Evolutionary conservation across 768 basidiomycete genomes (phyloP).

Genomic region (Boletellus emodensis): DNA sequence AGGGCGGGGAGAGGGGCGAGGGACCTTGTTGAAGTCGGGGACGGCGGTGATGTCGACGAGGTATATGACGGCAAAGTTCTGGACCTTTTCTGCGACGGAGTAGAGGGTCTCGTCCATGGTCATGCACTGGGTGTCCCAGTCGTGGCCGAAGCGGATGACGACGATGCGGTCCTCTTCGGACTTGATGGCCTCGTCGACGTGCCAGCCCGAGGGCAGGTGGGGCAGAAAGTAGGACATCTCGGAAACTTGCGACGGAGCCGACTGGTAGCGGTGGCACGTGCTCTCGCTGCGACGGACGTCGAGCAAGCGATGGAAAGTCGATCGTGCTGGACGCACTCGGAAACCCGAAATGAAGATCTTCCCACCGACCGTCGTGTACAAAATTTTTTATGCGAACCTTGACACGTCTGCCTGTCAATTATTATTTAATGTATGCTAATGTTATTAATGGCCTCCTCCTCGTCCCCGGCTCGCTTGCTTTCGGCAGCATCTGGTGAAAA

Average conservation of each 20-base stretch:
- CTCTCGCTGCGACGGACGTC: background rate
- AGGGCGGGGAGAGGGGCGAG: background rate
- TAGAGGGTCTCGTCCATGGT: slow-evolving; percentile 98
- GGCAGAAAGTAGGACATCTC: slow-evolving; percentile 83
- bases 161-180: slow-evolving; percentile 96
- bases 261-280: background rate
- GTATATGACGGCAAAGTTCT: slow-evolving; percentile 98
- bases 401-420: no score
- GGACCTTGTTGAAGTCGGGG: slow-evolving; percentile 96
- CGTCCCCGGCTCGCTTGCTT: no score
- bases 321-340: background rate
- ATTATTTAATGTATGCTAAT: no score
- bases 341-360: background rate
- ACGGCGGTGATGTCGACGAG: slow-evolving; percentile 93
- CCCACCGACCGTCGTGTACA: no score
- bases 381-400: no score
- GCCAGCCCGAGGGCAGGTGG: slow-evolving; percentile 91
- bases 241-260: no score
- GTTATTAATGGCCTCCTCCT: no score
- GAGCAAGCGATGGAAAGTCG: no score
- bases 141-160: slow-evolving; percentile 91
- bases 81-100: slow-evolving; percentile 89
- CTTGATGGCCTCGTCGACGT: slow-evolving; percentile 98
- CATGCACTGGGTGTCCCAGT: slow-evolving; percentile 95
- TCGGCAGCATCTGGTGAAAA: no score